These are phyloP conservation scores for Pseudogymnoascus sp. DNA, from an alignment of 2,329 filamentous ascomycete genomes.

Conservation along the genomic window DNA sequence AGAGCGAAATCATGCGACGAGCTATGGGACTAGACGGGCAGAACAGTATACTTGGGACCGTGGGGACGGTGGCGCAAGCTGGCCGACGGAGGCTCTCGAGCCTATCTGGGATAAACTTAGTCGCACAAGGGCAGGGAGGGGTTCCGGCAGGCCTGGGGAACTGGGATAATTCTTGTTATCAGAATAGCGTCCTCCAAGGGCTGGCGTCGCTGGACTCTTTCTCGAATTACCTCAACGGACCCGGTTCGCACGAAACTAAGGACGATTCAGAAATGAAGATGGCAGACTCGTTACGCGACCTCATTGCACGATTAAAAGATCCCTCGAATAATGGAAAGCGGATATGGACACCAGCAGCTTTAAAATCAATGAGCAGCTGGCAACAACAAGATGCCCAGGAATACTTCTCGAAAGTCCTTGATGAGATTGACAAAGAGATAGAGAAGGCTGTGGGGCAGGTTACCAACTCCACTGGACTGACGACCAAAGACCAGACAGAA, in stretches of 20 bases:
- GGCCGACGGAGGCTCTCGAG: conserved; percentile 47
- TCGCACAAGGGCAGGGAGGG: conserved; percentile 34
- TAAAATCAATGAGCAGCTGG: conserved; percentile 92
- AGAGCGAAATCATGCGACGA: conserved; percentile 56
- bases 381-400: conserved; percentile 97
- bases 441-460: conserved; percentile 36
- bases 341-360: conserved; percentile 70
- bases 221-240: conserved; percentile 52
- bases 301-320: conserved; percentile 64
- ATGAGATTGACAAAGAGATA: conserved; percentile 74
- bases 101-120: conserved; percentile 29
- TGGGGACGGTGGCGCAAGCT: conserved; percentile 49
- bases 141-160: conserved; percentile 71
- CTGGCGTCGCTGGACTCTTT: conserved; percentile 69
- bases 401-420: conserved; percentile 85
- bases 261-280: conserved; percentile 23
- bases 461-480: conserved; percentile 17
- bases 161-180: conserved; percentile 92
- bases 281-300: conserved; percentile 36
- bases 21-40: conserved; percentile 51
- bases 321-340: conserved; percentile 62
- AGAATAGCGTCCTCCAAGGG: conserved; percentile 88
- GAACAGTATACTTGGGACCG: conserved; percentile 35
- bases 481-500: background rate
- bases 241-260: conserved; percentile 18